A percentile compares a stretch with the other conserved stretches of the same genome.
These are phyloP conservation scores for Trebouxiophyceae sp. DNA, from an alignment of 163 green algal species.

Conservation along the genomic window DNA sequence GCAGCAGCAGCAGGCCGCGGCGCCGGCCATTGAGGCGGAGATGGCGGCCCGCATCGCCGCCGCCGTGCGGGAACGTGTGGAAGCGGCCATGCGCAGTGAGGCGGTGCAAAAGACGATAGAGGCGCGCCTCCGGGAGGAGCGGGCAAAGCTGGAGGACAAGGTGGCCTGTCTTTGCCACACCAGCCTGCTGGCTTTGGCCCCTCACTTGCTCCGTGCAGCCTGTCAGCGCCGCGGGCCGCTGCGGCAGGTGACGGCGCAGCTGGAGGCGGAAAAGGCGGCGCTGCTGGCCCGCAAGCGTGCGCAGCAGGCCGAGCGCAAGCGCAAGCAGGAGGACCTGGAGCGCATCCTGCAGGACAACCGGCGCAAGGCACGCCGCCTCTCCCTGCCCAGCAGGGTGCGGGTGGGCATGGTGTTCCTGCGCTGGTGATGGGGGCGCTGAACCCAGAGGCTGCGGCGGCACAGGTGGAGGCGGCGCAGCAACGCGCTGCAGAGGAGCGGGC, in stretches of 20 bases:
- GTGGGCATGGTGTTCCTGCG: too few species aligned
- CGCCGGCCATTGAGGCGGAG: too few species aligned
- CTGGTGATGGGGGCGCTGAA: too few species aligned
- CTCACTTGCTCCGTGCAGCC: neutral
- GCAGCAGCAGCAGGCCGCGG: neutral
- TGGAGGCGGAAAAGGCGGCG: constrained; percentile 25
- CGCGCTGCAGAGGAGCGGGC: too few species aligned
- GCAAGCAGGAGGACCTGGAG: constrained; percentile 45
- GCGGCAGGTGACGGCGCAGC: constrained; percentile 28
- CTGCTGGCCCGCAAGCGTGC: constrained; percentile 34
- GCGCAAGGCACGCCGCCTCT: too few species aligned
- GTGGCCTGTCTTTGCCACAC: too few species aligned
- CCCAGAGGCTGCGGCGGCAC: too few species aligned
- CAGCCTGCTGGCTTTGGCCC: neutral
- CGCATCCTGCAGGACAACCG: constrained; percentile 51
- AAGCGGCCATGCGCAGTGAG: constrained; percentile 17
- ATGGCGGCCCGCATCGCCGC: constrained; percentile 23
- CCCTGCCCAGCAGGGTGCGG: too few species aligned
- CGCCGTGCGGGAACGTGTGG: constrained; percentile 20
- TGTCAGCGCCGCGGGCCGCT: too few species aligned
- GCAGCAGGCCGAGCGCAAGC: constrained; percentile 31
- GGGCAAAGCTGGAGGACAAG: constrained; percentile 30
- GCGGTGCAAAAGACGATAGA: constrained; percentile 21
- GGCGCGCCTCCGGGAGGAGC: constrained; percentile 27
- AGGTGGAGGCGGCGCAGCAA: too few species aligned